phyloP scores from a whole-genome alignment of 2,329 filamentous ascomycete genomes.

The Aspergillus ochraceoroseus region DNA sequence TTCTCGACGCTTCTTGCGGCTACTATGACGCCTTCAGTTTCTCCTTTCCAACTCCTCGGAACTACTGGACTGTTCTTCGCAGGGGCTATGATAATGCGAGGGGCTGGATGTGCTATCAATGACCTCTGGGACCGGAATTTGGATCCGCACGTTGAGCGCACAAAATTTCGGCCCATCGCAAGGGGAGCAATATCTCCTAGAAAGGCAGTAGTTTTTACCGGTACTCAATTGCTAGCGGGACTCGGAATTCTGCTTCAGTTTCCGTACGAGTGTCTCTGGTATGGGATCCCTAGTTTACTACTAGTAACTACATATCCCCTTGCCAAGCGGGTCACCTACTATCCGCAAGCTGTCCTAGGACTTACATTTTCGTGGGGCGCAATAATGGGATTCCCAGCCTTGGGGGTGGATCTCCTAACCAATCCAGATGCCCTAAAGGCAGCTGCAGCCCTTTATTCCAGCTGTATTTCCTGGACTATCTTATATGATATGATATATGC shows the following conservation, averaged over 20 bases:
- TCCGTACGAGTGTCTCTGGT: conserved; percentile 41
- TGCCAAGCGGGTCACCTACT: conserved; percentile 51
- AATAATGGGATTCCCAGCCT: conserved; percentile 46
- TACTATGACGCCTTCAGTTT: conserved; percentile 33
- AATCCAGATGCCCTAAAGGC: conserved; percentile 36
- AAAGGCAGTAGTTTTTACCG: conserved; percentile 44
- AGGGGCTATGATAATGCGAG: conserved; percentile 48
- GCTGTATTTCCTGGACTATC: conserved; percentile 47
- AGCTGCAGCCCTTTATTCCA: conserved; percentile 44
- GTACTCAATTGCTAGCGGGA: conserved; percentile 41
- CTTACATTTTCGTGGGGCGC: conserved; percentile 50
- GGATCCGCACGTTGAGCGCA: conserved; percentile 51
- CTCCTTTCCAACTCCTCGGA: conserved; percentile 36
- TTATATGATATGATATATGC: conserved; percentile 52
- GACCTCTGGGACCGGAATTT: conserved; percentile 53
- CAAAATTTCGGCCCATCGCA: conserved; percentile 50
- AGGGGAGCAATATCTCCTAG: conserved; percentile 47
- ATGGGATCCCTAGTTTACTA: conserved; percentile 42
- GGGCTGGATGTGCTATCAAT: conserved; percentile 53
- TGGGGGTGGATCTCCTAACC: conserved; percentile 44
- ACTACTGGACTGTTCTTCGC: conserved; percentile 41
- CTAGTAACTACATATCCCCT: conserved; percentile 49
- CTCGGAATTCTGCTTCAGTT: conserved; percentile 44
- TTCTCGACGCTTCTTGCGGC: conserved; percentile 46
- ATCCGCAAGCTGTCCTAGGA: conserved; percentile 50